Evolutionary conservation across 257 asterid genomes (phyloP), one percentile per base, ranked within the genome.

Genomic region (Solanum medicagineum): DNA sequence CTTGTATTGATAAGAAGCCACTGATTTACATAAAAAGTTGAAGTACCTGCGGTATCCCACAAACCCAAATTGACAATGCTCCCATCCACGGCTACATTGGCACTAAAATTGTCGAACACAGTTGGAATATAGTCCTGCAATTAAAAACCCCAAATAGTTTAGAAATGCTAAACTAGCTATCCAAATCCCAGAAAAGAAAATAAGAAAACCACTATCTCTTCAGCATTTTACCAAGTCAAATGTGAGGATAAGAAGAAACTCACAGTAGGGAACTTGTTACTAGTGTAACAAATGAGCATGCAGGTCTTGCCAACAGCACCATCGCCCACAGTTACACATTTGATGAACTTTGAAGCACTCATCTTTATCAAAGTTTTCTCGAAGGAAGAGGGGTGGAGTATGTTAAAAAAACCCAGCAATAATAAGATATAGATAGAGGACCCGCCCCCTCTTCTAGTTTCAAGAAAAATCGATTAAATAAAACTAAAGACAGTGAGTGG

Each of bases 291-390:
- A 51, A 95, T 95, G 91, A 94, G 98, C 99, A 96, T 96, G 93
- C 98, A 96, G 62, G 99, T 96, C 89, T 96, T 96, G 85, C 98
- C 99, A 82, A 96, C 99, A 87, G 99, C 98, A 51, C 99, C 98
- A 89, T 96, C 99, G 87, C 99, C 99, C 40, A 96, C 98, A 1
- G 98, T 94, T 51, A 94, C 98, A 91, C 99, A 96, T 89, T 96
- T 96, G 81, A 96, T 96, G 94, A 96, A 96, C 92, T 94, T 96
- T 63, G 98, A 96, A 88, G 98, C 98, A 93, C 94, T 96, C 99
- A 96, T 96, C 80, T 85, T 87, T 44, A 44, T 70, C 68, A 24
- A 71, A 59, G 14, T 75, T 49, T 86, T 49, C 70, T 32, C 84
- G 87, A 87, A 85, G n/a, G 77, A 83, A 83, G 79, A 12, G 82